Base-by-base conservation (phyloP, 345 rosid genomes). In the Limnanthes douglasii region DNA sequence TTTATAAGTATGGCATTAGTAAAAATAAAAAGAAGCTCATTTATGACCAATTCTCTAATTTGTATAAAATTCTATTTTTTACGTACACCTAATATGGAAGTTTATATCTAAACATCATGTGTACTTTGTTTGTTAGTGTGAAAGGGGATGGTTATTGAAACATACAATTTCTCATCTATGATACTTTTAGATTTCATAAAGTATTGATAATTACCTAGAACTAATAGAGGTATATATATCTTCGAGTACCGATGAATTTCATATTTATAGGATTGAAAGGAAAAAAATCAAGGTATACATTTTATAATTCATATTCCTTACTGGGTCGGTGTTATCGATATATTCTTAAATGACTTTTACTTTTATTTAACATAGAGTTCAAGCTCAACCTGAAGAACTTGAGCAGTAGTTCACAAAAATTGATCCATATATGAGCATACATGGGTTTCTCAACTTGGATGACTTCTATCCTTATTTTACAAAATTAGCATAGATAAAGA, bases 241-340 rank as follows among this genome's bases (percentile, higher is more conserved):
- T 85, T 37, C 99, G 94, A 0, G 70, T 90, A 15, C 96, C 99
- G 4, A 83, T 90, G 26, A 85, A 90, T 69, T 90, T 80, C 59
- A 80, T 90, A 48, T 84, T 90, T 51, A 57, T 90, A 25, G 98
- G 98, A 37, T 90, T 90, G 65, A 93, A 90, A 39, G 96, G 98
- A 20, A 73, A 73, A 50, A 55, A 90, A 85, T 64, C 86, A 75
- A 66, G 98, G 98, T 90, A 51, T 36, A 5, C 1, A 6, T 43
- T 43, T 17, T 32, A 5, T 5, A 8, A 45, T 11, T 30, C 18
- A 27, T 5, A 18, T 22, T 21, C 15, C 45, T 36, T 8, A 37
- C 37, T 39, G 31, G 2, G 23, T 16, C 44, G 51, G 11, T 41
- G 19, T 21, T 27, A 31, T 31, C 32, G 3, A 20, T 34, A 17